Base-by-base conservation (phyloP, 2,329 filamentous ascomycete genomes). In the Penicillium sp. region DNA sequence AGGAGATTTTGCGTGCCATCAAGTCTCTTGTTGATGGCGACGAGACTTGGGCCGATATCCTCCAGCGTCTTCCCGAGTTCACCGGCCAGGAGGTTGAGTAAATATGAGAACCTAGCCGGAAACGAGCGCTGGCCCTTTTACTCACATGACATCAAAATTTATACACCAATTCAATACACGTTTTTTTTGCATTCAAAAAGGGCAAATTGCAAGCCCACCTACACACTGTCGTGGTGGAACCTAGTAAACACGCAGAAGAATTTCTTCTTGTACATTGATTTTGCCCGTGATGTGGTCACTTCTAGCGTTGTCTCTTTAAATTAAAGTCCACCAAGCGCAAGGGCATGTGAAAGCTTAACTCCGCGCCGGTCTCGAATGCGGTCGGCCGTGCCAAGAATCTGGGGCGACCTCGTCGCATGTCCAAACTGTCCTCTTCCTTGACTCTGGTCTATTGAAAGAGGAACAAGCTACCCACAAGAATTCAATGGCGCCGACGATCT, bases 1-100 rank as follows among this genome's bases (percentile, higher is more conserved):
- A 87, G 36, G 85, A 85, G 66, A 89, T 97, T 50, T 73, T 93
- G 50, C 78, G 81, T 48, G 88, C 89, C 27, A 80, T 93, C 60
- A 80, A 80, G 68, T 76, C 72, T 46, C 70, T 85, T 55, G 76
- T 81, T 38, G 78, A 81, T 48, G 82, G 82, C 40, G 79, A 78
- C 49, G 80, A 83, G 72, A 76, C 74, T 32, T 86, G 83, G 82
- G 73, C 76, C 54, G 84, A 95, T 63, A 76, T 96, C 34, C 78
- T 85, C 69, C 77, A 79, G 54, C 83, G 90, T 64, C 76, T 97
- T 60, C 91, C 91, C 27, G 83, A 84, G 53, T 97, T 95, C 67
- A 84, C 90, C 69, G 81, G 84, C 44, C 89, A 95, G 73, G 77
- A 79, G 53, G 65, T 75, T 42, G 75, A 79, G 52, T 76, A 70